These are phyloP conservation scores for Austroboletus olivaceoglutinosus DNA, from an alignment of 1,284 basidiomycete species.

Conservation along the genomic window DNA sequence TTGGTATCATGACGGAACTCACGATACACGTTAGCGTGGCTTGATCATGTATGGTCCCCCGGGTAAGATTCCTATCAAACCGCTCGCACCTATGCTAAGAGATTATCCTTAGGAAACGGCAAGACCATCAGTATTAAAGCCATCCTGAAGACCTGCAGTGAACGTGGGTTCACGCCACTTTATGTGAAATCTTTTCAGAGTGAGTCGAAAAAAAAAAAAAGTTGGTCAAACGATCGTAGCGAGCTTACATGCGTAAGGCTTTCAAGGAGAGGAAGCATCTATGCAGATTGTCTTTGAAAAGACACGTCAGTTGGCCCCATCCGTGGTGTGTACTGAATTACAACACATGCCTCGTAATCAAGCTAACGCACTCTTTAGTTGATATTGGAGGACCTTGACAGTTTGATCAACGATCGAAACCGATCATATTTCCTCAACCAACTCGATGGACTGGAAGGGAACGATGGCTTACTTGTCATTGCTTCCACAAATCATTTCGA, in stretches of 20 bases:
- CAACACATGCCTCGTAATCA: background rate
- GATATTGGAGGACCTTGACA: conserved; percentile 80
- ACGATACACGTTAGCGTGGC: conserved; percentile 49
- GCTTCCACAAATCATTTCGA: conserved; percentile 85
- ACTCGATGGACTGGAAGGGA: conserved; percentile 70
- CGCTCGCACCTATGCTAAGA: conserved; percentile 2
- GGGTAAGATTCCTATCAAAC: conserved; percentile 37
- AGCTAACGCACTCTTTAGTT: conserved; percentile 11
- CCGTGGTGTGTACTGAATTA: conserved; percentile 49
- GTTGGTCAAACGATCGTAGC: background rate
- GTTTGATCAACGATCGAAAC: conserved; percentile 71
- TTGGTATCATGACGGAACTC: background rate
- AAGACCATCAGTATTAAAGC: conserved; percentile 81
- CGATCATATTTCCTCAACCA: conserved; percentile 86
- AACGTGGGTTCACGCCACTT: conserved; percentile 60
- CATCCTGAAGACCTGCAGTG: conserved; percentile 66
- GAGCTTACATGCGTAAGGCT: conserved; percentile 39
- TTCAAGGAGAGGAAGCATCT: conserved; percentile 61
- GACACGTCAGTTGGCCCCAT: conserved; percentile 67
- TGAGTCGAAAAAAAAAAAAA: conserved; percentile 29
- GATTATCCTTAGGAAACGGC: conserved; percentile 58
- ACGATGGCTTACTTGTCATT: conserved; percentile 76
- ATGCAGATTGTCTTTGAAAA: conserved; percentile 66
- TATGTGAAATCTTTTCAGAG: conserved; percentile 76
- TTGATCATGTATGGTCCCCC: conserved; percentile 73